phyloP scores from a whole-genome alignment of 306 rosid species.

The Vachellia collinsii region DNA sequence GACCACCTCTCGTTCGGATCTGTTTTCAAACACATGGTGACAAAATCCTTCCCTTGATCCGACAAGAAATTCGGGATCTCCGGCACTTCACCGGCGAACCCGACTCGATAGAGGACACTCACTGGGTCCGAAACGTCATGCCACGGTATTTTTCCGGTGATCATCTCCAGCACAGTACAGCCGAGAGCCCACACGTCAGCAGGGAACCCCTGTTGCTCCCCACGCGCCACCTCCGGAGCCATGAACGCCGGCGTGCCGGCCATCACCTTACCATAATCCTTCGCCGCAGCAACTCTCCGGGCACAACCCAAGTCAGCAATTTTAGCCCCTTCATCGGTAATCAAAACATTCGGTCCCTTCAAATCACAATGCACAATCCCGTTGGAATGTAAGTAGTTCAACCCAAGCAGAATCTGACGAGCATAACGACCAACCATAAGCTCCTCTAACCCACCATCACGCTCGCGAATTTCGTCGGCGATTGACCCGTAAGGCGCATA shows the following conservation, averaged over 20 bases:
- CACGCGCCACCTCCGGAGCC: constrained; percentile 98
- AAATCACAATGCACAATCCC: constrained; percentile 93
- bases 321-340: constrained; percentile 59
- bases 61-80: constrained; percentile 65
- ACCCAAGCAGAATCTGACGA: constrained; percentile 63
- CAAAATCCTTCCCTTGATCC: constrained; percentile 70
- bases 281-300: constrained; percentile 32
- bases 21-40: constrained; percentile 66
- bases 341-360: constrained; percentile 69
- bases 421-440: constrained; percentile 41
- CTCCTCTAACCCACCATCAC: constrained; percentile 53
- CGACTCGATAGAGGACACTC: constrained; percentile 61
- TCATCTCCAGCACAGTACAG: constrained; percentile 81
- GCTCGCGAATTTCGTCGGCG: constrained; percentile 41
- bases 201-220: constrained; percentile 72
- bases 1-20: constrained; percentile 75
- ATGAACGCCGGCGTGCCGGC: constrained; percentile 81
- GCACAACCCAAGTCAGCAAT: constrained; percentile 92
- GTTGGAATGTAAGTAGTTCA: constrained; percentile 60
- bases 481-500: constrained; percentile 71
- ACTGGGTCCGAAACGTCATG: constrained; percentile 54
- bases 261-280: constrained; percentile 16
- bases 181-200: constrained; percentile 97
- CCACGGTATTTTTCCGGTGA: constrained; percentile 75
- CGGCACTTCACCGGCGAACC: constrained; percentile 61